These are phyloP conservation scores for Asterochloris erici DNA, from an alignment of 139 green algal genomes.

Conservation along the genomic window DNA sequence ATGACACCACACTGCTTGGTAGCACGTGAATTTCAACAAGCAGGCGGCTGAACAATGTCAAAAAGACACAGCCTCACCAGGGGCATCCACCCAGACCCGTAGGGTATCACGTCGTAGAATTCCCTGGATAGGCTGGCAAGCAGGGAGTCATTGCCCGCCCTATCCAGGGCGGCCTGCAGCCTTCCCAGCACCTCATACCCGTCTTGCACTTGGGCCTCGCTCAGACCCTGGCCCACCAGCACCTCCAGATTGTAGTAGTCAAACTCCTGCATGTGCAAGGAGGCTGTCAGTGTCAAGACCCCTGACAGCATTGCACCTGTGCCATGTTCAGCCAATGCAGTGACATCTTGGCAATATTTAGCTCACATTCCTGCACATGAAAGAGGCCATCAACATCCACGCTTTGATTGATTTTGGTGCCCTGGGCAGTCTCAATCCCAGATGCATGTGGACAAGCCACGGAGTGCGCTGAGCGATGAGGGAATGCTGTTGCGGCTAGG, in stretches of 20 bases:
- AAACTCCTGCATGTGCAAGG: slow-evolving; percentile 18
- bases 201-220: slow-evolving; percentile 29
- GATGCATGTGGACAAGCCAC: too few species aligned
- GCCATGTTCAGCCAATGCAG: not conserved
- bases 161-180: not conserved
- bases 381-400: too few species aligned
- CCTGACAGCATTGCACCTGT: not conserved
- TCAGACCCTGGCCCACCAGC: slow-evolving; percentile 35
- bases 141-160: slow-evolving; percentile 2
- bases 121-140: slow-evolving; percentile 23
- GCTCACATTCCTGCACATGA: too few species aligned
- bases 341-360: not conserved
- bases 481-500: too few species aligned
- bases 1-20: too few species aligned
- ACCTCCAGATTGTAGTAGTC: slow-evolving; percentile 33
- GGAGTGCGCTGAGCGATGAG: too few species aligned
- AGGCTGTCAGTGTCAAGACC: not conserved
- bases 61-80: too few species aligned
- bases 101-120: slow-evolving; percentile 38
- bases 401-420: too few species aligned
- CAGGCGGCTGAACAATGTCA: too few species aligned
- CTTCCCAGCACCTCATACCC: slow-evolving; percentile 37
- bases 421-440: too few species aligned
- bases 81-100: slow-evolving; percentile 23
- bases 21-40: too few species aligned